phyloP scores from a whole-genome alignment of 2,329 filamentous ascomycete genomes.

The Colletotrichum filicis region DNA sequence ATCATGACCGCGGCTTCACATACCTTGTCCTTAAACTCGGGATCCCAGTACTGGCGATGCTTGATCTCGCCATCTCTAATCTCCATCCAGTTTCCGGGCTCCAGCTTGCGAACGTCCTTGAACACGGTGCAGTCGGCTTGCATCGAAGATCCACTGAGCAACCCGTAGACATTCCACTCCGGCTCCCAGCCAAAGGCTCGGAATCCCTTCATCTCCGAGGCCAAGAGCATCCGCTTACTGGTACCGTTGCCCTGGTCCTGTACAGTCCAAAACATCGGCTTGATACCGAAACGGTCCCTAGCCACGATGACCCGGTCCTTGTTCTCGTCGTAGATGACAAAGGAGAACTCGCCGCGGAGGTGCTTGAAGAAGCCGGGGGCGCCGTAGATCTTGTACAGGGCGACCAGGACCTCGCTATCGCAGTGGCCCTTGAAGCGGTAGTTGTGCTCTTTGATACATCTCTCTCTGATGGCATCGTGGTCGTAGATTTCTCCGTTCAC shows the following conservation, averaged over 20 bases:
- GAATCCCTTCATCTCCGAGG: conserved; percentile 66
- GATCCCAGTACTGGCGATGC: conserved; percentile 62
- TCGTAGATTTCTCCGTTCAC: conserved; percentile 71
- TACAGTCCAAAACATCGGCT: conserved; percentile 64
- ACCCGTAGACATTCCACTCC: conserved; percentile 61
- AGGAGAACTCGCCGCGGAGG: conserved; percentile 65
- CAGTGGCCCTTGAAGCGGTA: conserved; percentile 58
- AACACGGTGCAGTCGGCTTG: conserved; percentile 60
- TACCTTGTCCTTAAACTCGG: conserved; percentile 63
- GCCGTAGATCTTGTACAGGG: conserved; percentile 62
- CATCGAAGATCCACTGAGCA: conserved; percentile 55
- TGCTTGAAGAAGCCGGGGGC: conserved; percentile 47
- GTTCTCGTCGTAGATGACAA: conserved; percentile 60
- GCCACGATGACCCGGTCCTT: conserved; percentile 56
- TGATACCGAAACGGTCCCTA: conserved; percentile 67
- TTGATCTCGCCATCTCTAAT: conserved; percentile 48
- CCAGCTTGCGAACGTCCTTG: conserved; percentile 55
- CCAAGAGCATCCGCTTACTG: conserved; percentile 54
- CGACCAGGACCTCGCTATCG: conserved; percentile 64
- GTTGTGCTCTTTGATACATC: conserved; percentile 45
- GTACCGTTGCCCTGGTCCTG: conserved; percentile 38
- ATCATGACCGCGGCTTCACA: not conserved
- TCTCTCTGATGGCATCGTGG: conserved; percentile 54
- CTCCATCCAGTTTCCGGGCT: conserved; percentile 56
- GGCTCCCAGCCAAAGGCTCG: conserved; percentile 60